Base-by-base conservation (phyloP, 2,329 filamentous ascomycete genomes). In the Aspergillus sp. region DNA sequence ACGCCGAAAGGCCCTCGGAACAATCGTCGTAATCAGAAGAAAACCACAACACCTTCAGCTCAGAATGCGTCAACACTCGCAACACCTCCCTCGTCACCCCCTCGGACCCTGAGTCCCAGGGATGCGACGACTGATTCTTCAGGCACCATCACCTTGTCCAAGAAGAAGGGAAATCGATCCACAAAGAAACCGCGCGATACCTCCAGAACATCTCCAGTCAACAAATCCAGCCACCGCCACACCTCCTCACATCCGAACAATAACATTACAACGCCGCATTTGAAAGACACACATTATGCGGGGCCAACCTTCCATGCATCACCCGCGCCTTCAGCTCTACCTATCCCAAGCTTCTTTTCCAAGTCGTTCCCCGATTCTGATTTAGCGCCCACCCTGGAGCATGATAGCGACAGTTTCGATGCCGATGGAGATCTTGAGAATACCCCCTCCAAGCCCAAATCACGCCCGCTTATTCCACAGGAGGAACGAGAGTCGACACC, bases 281-380 rank as follows among this genome's bases (percentile, higher is more conserved):
- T 67, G 43, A 75, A 73, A 50, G 71, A 76, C 50, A 73, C 73
- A 12, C 73, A 74, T 46, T 99, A 96, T 76, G 95, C 95, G 40
- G 95, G 93, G 14, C 90, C 93, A 35, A 96, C 92, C 5, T 99
- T 98, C 73, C 93, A 97, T 74, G 90, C 92, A 41, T 98, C 95
- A 8, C 95, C 95, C 19, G 93, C 93, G 2, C 90, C 95, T 0
- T 96, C 92, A 8, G 87, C 91, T 23, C 81, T 99, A 33, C 95
- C 95, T 0, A 89, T 97, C 58, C 95, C 95, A 11, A 96, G 89
- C 69, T 96, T 97, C 73, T 85, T 90, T 61, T 88, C 89, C 27
- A 93, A 89, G 68, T 87, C 90, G 0, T 82, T 90, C 12, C 87
- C 87, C 3, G 87, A 89, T 57, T 87, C 87, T 3, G 60, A 80